Base-by-base conservation (phyloP, 345 rosid genomes). In the Microcos paniculata region DNA sequence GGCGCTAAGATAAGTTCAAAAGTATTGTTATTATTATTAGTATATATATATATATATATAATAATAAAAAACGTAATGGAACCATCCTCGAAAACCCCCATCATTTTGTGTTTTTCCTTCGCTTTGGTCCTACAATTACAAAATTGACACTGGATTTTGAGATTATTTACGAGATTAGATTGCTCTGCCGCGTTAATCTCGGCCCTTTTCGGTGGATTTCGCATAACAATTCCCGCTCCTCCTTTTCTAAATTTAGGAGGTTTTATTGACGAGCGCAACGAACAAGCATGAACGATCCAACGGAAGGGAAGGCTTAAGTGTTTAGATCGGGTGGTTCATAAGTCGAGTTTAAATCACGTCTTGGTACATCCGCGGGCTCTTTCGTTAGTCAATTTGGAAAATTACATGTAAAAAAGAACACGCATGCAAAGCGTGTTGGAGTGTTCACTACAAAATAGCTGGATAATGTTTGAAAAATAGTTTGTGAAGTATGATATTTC, bases 121-220 rank as follows among this genome's bases (percentile, higher is more conserved):
- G n/a, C 1, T 18, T 49, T 56, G 15, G 6, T 8, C 1, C 42
- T 26, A 18, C 0, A 0, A n/a, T 43, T 31, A 8, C 77, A 31
- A 73, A n/a, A 59, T 24, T 66, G 7, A 28, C 79, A 46, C 31
- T 12, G 3, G 6, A 7, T 1, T 21, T 58, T 40, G n/a, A 15
- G 0, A 4, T 18, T 26, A 76, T 79, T 79, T 59, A 74, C 75
- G 19, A 26, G 31, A 35, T 4, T 61, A 45, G 71, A 11, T 69
- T 46, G 14, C 78, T 69, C 77, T 18, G 63, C 75, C 82, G 79
- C 85, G 85, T 78, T 66, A 72, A 85, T 80, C 46, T 55, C 75
- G 84, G 79, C 77, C 1, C 72, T 18, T 82, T 76, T 65, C 72
- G 73, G 53, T 45, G 69, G 65, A 78, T 65, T 66, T 56, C 57